Base-by-base conservation (phyloP, 2,329 filamentous ascomycete genomes). In the Calcarisporium arbuscula region DNA sequence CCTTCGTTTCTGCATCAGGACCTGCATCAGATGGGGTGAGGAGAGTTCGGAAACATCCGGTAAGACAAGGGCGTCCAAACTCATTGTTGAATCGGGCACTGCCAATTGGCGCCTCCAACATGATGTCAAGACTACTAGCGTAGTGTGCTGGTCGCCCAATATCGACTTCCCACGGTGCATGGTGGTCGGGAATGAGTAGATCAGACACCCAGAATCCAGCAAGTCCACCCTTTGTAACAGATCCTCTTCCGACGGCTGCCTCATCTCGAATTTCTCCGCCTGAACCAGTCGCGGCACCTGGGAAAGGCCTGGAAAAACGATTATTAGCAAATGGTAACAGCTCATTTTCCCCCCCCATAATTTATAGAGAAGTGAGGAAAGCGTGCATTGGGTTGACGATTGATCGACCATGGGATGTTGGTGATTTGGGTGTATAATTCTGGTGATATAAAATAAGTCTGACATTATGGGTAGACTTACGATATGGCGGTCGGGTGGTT, bases 61-160 rank as follows among this genome's bases (percentile, higher is more conserved):
- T 76, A 10, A 94, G 82, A 53, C 82, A 88, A 22, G 92, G 90
- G 23, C 92, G 77, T 18, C 92, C 92, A 51, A 96, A 98, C 54
- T 95, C 92, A 54, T 98, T 98, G 68, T 96, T 96, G 70, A 94
- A 96, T 15, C 86, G 80, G 32, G 92, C 92, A 50, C 85, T 92
- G 22, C 92, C 92, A 48, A 98, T 92, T 1, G 92, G 92, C 0
- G 88, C 92, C 57, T 98, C 90, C 9, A 96, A 70, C 90, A 98
- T 96, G 49, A 98, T 96, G 55, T 96, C 89, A 23, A 95, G 67
- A 62, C 85, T 88, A 64, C 86, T 94, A 15, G 92, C 89, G 53
- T 95, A 92, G 61, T 98, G 92, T 28, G 78, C 74, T 5, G 92
- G 92, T 53, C 84, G 89, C 32, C 92, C 92, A 36, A 95, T 75